Conservation (phyloP, 257 asterid species). For the Penstemon davidsonii region DNA sequence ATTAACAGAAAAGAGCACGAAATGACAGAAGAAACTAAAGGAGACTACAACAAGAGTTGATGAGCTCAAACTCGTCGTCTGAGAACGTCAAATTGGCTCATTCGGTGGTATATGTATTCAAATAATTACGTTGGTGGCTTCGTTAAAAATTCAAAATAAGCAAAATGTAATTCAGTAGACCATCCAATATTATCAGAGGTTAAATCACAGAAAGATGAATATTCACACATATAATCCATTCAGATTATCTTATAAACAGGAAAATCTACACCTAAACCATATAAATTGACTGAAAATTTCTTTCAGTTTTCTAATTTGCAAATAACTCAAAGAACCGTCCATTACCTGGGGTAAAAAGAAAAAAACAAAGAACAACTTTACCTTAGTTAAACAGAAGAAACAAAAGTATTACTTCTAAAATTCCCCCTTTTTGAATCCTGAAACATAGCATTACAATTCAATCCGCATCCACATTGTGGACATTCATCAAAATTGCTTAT, state of each 20-base stretch:
- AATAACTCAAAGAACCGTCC: too few species aligned
- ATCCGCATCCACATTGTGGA: slow-evolving; percentile 89
- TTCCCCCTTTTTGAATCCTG: slow-evolving; percentile 16
- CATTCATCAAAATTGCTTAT: slow-evolving; percentile 51
- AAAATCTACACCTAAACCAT: too few species aligned
- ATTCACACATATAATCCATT: not conserved
- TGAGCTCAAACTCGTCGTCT: not conserved
- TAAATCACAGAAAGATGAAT: slow-evolving; percentile 3
- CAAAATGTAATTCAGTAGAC: too few species aligned
- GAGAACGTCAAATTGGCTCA: not conserved
- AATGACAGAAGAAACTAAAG: not conserved
- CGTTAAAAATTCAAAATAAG: too few species aligned
- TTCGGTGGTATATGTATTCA: not conserved
- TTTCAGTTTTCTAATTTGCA: not conserved
- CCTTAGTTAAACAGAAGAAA: slow-evolving; percentile 39
- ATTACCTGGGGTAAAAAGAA: too few species aligned
- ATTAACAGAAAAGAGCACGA: not conserved
- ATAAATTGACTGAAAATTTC: too few species aligned
- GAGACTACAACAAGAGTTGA: not conserved
- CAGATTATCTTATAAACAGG: too few species aligned
- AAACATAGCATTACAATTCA: slow-evolving; percentile 47
- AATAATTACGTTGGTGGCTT: not conserved
- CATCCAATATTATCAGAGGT: too few species aligned
- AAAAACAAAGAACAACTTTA: slow-evolving; percentile 24
- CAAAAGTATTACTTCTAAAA: slow-evolving; percentile 25